Conservation (phyloP, 768 basidiomycete species). For the Fibroporia radiculosa region DNA sequence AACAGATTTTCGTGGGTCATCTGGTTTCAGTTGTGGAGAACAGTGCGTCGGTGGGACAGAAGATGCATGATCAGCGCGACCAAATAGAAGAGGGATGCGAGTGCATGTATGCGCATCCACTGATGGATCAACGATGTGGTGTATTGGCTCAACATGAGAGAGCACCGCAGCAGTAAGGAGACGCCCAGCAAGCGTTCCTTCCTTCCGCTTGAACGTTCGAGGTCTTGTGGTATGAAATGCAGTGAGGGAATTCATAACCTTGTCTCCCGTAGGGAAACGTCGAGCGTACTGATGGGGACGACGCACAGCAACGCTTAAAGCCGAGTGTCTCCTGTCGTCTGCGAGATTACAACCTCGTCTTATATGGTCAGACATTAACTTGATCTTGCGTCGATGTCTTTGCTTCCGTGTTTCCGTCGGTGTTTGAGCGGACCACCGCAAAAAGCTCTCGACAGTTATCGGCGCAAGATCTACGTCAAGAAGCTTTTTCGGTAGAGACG, state of each 20-base stretch:
- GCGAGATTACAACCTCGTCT: not conserved
- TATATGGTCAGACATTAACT: not conserved
- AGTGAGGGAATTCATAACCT: not conserved
- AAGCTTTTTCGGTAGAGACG: not conserved
- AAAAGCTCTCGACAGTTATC: constrained; percentile 62
- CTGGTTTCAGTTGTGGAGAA: constrained; percentile 12
- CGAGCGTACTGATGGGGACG: not conserved
- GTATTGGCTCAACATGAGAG: constrained; percentile 26
- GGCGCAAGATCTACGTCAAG: not conserved
- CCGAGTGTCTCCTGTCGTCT: not conserved
- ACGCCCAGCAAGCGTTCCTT: constrained; percentile 23
- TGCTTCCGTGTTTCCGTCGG: not conserved
- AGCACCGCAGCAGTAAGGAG: constrained; percentile 29
- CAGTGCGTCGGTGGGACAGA: constrained; percentile 4
- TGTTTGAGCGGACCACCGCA: constrained; percentile 49
- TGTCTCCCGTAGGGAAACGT: not conserved
- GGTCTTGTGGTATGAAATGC: not conserved
- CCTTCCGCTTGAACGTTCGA: constrained; percentile 6
- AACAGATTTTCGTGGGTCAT: constrained; percentile 29
- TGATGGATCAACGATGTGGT: constrained; percentile 7
- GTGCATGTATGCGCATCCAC: constrained; percentile 11
- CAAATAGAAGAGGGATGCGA: constrained; percentile 24
- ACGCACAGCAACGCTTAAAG: not conserved
- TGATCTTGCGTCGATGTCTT: not conserved
- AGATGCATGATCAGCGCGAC: constrained; percentile 6